Conservation (phyloP, 805 yeast genomes). For the Kuraishia floccosa region DNA sequence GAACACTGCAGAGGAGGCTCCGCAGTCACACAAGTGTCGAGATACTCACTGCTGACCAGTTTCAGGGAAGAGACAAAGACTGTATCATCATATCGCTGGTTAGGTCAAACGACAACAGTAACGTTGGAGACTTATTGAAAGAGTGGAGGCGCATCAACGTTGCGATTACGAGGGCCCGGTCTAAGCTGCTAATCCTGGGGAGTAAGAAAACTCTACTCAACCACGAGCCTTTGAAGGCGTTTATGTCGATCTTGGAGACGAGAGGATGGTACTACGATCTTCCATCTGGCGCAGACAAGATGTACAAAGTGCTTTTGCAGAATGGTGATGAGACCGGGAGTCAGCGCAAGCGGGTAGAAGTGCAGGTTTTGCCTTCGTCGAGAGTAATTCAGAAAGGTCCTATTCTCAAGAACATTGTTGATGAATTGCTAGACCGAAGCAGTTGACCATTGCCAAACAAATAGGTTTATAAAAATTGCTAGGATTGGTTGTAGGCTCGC, state of each 20-base stretch:
- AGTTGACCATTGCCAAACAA: slow-evolving; percentile 1
- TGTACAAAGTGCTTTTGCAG: slow-evolving; percentile 1
- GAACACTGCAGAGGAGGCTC: slow-evolving; percentile 24
- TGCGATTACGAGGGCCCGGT: slow-evolving; percentile 83
- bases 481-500: too few relatives aligned
- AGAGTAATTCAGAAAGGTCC: not conserved
- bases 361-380: not conserved
- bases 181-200: slow-evolving; percentile 77
- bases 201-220: slow-evolving; percentile 50
- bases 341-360: too few relatives aligned
- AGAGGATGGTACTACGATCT: slow-evolving; percentile 50
- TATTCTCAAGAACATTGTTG: not conserved
- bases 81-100: slow-evolving; percentile 86
- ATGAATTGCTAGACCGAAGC: not conserved
- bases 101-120: slow-evolving; percentile 54
- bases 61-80: slow-evolving; percentile 93
- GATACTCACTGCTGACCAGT: slow-evolving; percentile 86
- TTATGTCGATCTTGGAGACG: slow-evolving; percentile 43
- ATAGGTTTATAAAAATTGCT: too few relatives aligned
- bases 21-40: slow-evolving; percentile 41
- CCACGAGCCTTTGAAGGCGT: slow-evolving; percentile 41
- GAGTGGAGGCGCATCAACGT: slow-evolving; percentile 94
- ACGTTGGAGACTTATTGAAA: slow-evolving; percentile 66
- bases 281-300: slow-evolving; percentile 1
- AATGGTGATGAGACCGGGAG: not conserved